Percentiles rank a stretch among this genome's conserved stretches.
Evolutionary conservation across 495 filamentous ascomycete species (phyloP).

Genomic region (Penicillium salamii): DNA sequence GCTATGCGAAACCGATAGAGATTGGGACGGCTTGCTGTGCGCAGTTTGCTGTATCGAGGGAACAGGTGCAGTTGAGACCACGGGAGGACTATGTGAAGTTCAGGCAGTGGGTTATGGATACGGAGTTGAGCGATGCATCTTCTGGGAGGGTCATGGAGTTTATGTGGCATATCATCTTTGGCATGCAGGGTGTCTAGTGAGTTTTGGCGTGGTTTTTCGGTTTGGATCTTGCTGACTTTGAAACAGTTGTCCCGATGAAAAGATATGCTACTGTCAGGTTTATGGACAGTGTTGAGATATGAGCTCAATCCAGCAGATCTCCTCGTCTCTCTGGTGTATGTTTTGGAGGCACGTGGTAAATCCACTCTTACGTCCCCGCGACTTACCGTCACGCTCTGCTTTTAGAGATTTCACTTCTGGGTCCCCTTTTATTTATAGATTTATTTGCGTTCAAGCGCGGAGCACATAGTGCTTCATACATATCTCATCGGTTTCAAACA

Average conservation of each 20-base stretch:
- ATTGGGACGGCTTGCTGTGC: slow-evolving; percentile 59
- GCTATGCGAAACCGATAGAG: slow-evolving; percentile 25
- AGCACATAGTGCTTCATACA: neutral
- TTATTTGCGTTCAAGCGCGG: slow-evolving; percentile 10
- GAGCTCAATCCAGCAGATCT: too few relatives aligned
- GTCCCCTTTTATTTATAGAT: neutral
- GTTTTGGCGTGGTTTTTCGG: slow-evolving; percentile 8
- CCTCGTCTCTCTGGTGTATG: too few relatives aligned
- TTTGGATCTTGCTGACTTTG: neutral
- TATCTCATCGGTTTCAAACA: neutral
- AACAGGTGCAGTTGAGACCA: slow-evolving; percentile 53
- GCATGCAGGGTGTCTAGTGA: slow-evolving; percentile 44
- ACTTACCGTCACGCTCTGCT: neutral
- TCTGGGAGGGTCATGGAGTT: slow-evolving; percentile 75
- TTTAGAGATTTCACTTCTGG: neutral
- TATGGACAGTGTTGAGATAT: slow-evolving; percentile 41
- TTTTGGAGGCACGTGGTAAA: neutral
- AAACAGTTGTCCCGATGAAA: slow-evolving; percentile 44
- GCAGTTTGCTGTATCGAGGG: slow-evolving; percentile 61
- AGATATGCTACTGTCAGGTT: slow-evolving; percentile 49
- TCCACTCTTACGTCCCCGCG: neutral
- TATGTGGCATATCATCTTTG: slow-evolving; percentile 68
- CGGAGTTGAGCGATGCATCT: slow-evolving; percentile 55
- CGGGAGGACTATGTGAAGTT: slow-evolving; percentile 57
- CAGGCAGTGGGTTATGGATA: slow-evolving; percentile 66